Percentiles rank a stretch among this genome's conserved stretches.
Evolutionary conservation across 495 filamentous ascomycete genomes (phyloP).

Genomic region (Emericellopsis terricola): DNA sequence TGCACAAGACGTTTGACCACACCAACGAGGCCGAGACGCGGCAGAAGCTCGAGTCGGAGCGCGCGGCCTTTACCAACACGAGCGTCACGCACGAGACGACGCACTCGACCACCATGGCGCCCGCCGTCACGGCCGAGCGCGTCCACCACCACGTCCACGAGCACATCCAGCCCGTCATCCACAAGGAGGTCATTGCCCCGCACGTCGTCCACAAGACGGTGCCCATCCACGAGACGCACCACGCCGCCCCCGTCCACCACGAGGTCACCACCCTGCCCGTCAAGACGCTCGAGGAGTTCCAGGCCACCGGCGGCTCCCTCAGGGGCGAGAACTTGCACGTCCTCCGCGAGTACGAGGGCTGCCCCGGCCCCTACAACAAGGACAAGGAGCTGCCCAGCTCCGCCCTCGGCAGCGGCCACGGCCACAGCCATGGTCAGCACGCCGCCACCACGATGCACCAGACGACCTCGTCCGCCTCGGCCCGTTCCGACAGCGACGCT

Average conservation of each 20-base stretch:
- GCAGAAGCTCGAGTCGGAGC: slow-evolving; percentile 26
- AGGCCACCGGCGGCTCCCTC: slow-evolving; percentile 32
- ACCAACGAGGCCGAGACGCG: slow-evolving; percentile 26
- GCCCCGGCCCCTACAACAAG: slow-evolving; percentile 6
- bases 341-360: slow-evolving; percentile 38
- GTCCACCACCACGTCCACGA: slow-evolving; percentile 46
- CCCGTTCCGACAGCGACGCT: not conserved
- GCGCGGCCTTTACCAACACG: slow-evolving; percentile 29
- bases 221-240: slow-evolving; percentile 47
- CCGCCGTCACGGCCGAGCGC: slow-evolving; percentile 38
- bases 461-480: not conserved
- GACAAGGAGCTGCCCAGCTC: slow-evolving; percentile 3
- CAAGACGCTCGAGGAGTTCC: slow-evolving; percentile 41
- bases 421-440: slow-evolving; percentile 1
- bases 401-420: not conserved
- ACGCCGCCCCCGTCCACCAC: slow-evolving; percentile 42
- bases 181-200: slow-evolving; percentile 47
- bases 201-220: slow-evolving; percentile 48
- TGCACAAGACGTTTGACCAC: slow-evolving; percentile 36
- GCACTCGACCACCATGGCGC: slow-evolving; percentile 23
- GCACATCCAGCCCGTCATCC: slow-evolving; percentile 45
- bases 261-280: slow-evolving; percentile 35
- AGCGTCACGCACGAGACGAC: slow-evolving; percentile 25
- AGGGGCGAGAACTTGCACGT: slow-evolving; percentile 33
- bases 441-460: not conserved